Evolutionary conservation across 306 rosid species (phyloP).

Genomic region (Elaeagnus macrophylla): DNA sequence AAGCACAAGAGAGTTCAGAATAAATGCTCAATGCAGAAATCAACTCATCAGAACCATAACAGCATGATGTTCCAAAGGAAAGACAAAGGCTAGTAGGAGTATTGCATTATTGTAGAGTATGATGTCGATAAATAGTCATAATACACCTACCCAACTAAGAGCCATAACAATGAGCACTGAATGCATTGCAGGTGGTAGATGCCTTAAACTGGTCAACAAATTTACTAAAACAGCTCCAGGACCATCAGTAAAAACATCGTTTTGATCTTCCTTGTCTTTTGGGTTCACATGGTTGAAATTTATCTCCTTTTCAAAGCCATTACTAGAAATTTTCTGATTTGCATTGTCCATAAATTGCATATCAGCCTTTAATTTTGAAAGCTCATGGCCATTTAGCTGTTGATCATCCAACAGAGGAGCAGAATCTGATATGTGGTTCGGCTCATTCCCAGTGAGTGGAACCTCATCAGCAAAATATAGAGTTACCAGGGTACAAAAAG

Average conservation of each 20-base stretch:
- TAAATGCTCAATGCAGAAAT: conserved; percentile 20
- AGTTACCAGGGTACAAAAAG: conserved; percentile 74
- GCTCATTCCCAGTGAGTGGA: conserved; percentile 54
- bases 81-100: conserved; percentile 7
- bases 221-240: conserved; percentile 93
- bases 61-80: background rate
- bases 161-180: conserved; percentile 95
- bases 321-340: conserved; percentile 26
- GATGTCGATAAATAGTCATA: conserved; percentile 16
- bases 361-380: conserved; percentile 33
- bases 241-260: conserved; percentile 53
- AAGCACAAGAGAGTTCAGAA: conserved; percentile 18
- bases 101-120: conserved; percentile 11
- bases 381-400: conserved; percentile 42
- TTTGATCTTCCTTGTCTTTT: conserved; percentile 41
- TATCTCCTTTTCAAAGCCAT: conserved; percentile 30
- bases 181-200: conserved; percentile 97
- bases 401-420: conserved; percentile 73
- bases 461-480: conserved; percentile 87
- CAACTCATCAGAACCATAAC: conserved; percentile 1
- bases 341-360: conserved; percentile 18
- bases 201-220: conserved; percentile 86
- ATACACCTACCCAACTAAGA: conserved; percentile 78
- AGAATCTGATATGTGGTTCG: conserved; percentile 51
- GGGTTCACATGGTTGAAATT: conserved; percentile 29